phyloP scores from a whole-genome alignment of 495 filamentous ascomycete genomes.

The Penicillium chermesinum region DNA sequence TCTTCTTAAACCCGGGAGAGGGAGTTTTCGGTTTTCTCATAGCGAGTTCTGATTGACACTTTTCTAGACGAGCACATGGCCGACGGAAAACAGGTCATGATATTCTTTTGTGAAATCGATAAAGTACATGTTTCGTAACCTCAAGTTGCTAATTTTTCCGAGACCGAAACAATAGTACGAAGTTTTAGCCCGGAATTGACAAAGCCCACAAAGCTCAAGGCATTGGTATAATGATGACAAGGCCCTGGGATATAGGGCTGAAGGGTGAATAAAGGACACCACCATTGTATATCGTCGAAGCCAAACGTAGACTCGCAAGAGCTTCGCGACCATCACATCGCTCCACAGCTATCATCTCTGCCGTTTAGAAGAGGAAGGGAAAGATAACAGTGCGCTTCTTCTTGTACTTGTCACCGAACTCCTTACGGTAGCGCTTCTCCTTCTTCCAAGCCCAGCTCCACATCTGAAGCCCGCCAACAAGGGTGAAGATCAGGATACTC shows the following conservation, averaged over 20 bases:
- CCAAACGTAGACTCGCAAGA: neutral
- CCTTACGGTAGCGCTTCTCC: slow-evolving; percentile 80
- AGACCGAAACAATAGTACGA: neutral
- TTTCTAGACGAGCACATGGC: slow-evolving; percentile 8
- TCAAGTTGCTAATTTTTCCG: neutral
- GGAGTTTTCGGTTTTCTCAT: slow-evolving; percentile 13
- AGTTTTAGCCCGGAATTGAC: too few species aligned
- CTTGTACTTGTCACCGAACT: slow-evolving; percentile 87
- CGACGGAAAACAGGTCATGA: slow-evolving; percentile 13
- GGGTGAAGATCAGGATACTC: slow-evolving; percentile 66
- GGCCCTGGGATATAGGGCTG: too few species aligned
- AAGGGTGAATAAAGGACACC: neutral
- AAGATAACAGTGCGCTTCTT: slow-evolving; percentile 78
- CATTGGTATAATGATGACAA: too few species aligned
- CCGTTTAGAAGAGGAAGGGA: slow-evolving; percentile 55
- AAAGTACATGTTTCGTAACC: slow-evolving; percentile 13
- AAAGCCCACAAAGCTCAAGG: too few species aligned
- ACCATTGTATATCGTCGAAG: neutral
- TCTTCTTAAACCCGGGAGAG: too few species aligned
- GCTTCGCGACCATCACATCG: neutral
- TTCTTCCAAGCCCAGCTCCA: slow-evolving; percentile 83
- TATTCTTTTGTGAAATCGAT: slow-evolving; percentile 16
- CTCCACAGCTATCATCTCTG: neutral
- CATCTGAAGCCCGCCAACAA: slow-evolving; percentile 70
- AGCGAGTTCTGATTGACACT: slow-evolving; percentile 9